Evolutionary conservation across 2,329 filamentous ascomycete genomes (phyloP).

Genomic region (Trichoderma aggressivum): DNA sequence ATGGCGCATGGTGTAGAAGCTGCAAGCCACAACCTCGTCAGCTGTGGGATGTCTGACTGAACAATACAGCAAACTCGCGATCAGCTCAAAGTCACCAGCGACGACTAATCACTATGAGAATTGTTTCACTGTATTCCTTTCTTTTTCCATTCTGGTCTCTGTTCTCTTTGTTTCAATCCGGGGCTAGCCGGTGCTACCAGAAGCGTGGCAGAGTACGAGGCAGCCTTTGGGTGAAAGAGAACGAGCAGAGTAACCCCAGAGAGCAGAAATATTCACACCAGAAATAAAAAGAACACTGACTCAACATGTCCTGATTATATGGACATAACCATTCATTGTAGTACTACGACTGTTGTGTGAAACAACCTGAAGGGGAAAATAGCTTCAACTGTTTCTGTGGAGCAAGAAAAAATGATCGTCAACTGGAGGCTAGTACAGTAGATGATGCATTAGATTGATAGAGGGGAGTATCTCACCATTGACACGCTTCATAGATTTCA

Average conservation of each 20-base stretch:
- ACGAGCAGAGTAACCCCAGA: background rate
- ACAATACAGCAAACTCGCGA: background rate
- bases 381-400: background rate
- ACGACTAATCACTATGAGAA: background rate
- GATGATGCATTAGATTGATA: background rate
- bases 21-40: background rate
- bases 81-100: background rate
- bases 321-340: accelerated
- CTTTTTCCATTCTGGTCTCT: background rate
- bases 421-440: background rate
- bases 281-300: background rate
- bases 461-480: background rate
- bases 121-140: background rate
- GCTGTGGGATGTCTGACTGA: background rate
- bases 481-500: background rate
- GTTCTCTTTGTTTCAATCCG: background rate
- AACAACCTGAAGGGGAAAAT: background rate
- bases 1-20: background rate
- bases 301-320: background rate
- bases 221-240: background rate
- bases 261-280: background rate
- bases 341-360: background rate
- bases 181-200: background rate
- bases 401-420: background rate
- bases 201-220: accelerated